phyloP scores from a whole-genome alignment of 441 rosid genomes.

The Arabidopsis lyrata region DNA sequence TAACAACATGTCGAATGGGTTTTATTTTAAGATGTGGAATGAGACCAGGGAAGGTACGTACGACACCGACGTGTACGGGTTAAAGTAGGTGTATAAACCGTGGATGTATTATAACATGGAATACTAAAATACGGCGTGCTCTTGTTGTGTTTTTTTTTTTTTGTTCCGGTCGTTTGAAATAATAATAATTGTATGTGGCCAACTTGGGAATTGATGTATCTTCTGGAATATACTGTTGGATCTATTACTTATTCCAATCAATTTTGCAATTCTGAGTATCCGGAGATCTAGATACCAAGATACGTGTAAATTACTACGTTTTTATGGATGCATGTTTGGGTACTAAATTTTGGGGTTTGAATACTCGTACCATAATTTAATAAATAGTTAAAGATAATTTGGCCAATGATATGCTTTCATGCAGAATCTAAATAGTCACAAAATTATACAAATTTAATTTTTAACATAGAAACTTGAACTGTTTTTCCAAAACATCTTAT shows the following conservation, averaged over 20 bases:
- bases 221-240: neutral
- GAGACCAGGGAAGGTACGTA: neutral
- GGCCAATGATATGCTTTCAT: no score
- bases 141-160: neutral
- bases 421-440: no score
- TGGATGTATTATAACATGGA: neutral
- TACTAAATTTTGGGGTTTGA: no score
- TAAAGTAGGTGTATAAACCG: conserved; percentile 11
- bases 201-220: neutral
- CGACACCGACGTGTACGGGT: conserved; percentile 18
- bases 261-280: no score
- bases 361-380: no score
- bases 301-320: no score
- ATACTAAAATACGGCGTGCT: neutral
- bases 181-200: neutral
- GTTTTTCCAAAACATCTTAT: no score
- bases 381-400: no score
- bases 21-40: neutral
- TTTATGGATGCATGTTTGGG: no score
- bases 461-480: no score
- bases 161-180: neutral
- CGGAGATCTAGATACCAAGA: no score
- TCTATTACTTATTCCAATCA: neutral
- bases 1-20: neutral
- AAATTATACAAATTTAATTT: no score